Evolutionary conservation across 805 yeast species (phyloP).

Genomic region (Yamadazyma scolyti): DNA sequence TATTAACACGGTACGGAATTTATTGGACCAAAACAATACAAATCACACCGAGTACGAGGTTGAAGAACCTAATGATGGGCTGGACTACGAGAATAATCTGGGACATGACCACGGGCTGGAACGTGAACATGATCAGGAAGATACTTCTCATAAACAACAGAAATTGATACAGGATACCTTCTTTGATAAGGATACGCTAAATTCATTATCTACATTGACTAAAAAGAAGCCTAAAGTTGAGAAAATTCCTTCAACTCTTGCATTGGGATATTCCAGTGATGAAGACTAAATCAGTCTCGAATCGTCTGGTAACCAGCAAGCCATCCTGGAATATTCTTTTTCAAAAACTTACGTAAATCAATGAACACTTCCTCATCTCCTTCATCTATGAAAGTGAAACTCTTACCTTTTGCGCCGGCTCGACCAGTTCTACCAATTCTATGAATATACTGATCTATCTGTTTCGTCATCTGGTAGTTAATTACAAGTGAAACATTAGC

Average conservation of each 20-base stretch:
- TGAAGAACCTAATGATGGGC: conserved; percentile 17
- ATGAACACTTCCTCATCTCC: conserved; percentile 51
- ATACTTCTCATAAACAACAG: too few relatives aligned
- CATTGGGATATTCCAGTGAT: conserved; percentile 29
- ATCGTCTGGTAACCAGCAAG: conserved; percentile 8
- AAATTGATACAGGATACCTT: conserved; percentile 9
- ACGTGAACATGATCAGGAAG: too few relatives aligned
- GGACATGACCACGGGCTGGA: too few relatives aligned
- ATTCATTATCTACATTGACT: conserved; percentile 12
- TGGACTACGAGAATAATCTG: conserved; percentile 5
- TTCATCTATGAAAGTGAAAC: conserved; percentile 67
- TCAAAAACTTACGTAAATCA: conserved; percentile 48
- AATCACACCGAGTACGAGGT: too few relatives aligned
- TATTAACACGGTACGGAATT: conserved; percentile 45
- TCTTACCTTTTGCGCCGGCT: conserved; percentile 78
- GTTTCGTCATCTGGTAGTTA: conserved; percentile 78
- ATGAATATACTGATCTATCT: conserved; percentile 83
- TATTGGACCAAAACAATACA: conserved; percentile 28
- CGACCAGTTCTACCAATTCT: conserved; percentile 96
- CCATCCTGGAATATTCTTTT: conserved; percentile 30
- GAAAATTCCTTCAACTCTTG: conserved; percentile 4
- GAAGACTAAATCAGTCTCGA: conserved; percentile 18
- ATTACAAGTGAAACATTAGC: conserved; percentile 80
- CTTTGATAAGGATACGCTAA: conserved; percentile 11
- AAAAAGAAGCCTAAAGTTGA: conserved; percentile 2